phyloP scores from a whole-genome alignment of 306 rosid genomes.

The Inga leiocalycina region DNA sequence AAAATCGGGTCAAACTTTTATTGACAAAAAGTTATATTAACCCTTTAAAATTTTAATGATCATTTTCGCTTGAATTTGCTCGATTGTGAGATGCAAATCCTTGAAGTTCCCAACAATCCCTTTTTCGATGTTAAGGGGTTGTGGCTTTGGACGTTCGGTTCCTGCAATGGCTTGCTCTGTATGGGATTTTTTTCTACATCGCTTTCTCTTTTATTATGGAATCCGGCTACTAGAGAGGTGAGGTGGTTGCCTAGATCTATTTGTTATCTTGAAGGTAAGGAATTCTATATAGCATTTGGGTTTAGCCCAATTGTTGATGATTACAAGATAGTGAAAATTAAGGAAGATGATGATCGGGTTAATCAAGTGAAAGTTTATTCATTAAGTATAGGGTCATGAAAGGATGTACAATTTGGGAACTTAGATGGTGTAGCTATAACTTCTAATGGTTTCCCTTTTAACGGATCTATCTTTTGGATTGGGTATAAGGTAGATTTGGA shows the following conservation, averaged over 20 bases:
- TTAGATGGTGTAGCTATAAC: background rate
- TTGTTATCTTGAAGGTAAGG: background rate
- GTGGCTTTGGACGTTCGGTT: background rate
- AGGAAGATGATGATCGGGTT: background rate
- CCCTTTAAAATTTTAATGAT: too few relatives aligned
- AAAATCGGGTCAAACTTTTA: too few relatives aligned
- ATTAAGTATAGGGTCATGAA: background rate
- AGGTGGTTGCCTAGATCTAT: background rate
- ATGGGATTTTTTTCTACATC: background rate
- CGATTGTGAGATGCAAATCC: too few relatives aligned
- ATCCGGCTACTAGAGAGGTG: background rate
- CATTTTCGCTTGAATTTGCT: background rate
- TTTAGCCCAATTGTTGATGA: conserved; percentile 10
- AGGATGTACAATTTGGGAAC: background rate
- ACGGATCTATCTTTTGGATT: conserved; percentile 25
- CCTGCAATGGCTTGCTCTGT: conserved; percentile 35
- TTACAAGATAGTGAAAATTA: conserved; percentile 27
- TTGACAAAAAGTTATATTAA: too few relatives aligned
- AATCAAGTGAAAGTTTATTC: background rate
- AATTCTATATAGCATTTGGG: conserved; percentile 13
- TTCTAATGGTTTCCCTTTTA: background rate
- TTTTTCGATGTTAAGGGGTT: too few relatives aligned
- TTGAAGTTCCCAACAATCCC: too few relatives aligned
- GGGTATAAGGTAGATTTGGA: background rate
- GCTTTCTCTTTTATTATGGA: conserved; percentile 1